Percentiles rank a stretch among this genome's conserved stretches.
Conservation (phyloP, 345 rosid genomes). For the Hibiscus tridactylites region DNA sequence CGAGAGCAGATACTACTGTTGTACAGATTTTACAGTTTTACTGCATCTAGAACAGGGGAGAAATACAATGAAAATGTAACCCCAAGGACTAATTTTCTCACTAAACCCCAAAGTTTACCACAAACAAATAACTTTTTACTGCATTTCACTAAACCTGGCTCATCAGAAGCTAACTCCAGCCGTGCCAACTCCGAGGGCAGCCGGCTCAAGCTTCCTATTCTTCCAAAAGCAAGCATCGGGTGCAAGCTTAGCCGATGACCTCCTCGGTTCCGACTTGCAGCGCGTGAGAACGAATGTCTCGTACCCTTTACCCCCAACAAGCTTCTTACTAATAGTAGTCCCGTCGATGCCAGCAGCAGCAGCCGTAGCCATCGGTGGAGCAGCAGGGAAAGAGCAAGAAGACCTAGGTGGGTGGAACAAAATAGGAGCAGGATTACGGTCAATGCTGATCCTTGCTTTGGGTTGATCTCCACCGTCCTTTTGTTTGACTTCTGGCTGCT, state of each 20-base stretch:
- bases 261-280: conserved; percentile 92
- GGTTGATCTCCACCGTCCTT: conserved; percentile 28
- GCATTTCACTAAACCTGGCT: not conserved
- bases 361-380: conserved; percentile 29
- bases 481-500: conserved; percentile 22
- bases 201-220: conserved; percentile 78
- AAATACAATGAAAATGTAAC: not conserved
- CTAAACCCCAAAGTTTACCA: not conserved
- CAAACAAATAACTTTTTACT: not conserved
- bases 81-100: not conserved
- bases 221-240: conserved; percentile 84
- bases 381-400: conserved; percentile 70
- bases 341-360: conserved; percentile 14
- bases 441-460: conserved; percentile 40
- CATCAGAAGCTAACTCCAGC: conserved; percentile 56
- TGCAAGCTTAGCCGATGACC: conserved; percentile 52
- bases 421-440: conserved; percentile 12
- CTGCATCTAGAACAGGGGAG: too few species aligned
- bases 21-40: too few species aligned
- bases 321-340: conserved; percentile 48
- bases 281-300: conserved; percentile 69
- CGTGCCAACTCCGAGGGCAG: conserved; percentile 53
- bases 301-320: conserved; percentile 38
- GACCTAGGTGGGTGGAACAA: conserved; percentile 64
- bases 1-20: too few species aligned